phyloP scores from a whole-genome alignment of 805 yeast genomes.

The Citeromyces matritensis region DNA sequence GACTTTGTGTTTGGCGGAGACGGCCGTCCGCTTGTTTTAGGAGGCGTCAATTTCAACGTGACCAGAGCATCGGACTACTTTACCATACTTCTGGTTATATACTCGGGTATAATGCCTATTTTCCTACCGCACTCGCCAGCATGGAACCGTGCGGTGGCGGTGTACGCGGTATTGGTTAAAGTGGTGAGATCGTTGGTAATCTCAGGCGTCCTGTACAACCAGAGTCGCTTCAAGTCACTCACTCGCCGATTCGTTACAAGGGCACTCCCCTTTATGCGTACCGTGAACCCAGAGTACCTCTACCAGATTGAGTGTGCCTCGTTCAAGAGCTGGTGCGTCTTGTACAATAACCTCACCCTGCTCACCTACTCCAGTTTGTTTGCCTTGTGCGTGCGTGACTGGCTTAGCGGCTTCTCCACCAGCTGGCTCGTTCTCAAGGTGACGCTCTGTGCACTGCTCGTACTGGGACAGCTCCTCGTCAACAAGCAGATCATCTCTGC shows the following conservation, averaged over 20 bases:
- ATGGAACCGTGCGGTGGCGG: conserved; percentile 15
- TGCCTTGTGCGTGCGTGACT: conserved; percentile 5
- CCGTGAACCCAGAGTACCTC: conserved; percentile 8
- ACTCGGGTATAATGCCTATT: conserved; percentile 25
- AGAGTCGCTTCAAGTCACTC: conserved; percentile 45
- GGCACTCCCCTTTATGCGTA: conserved; percentile 42
- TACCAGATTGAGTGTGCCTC: conserved; percentile 17
- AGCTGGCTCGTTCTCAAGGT: conserved; percentile 33
- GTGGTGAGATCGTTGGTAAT: conserved; percentile 33
- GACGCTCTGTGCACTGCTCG: conserved; percentile 42
- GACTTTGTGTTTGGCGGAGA: conserved; percentile 5
- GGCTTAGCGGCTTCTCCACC: too few species aligned
- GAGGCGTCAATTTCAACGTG: conserved; percentile 39
- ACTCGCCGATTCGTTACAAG: conserved; percentile 49
- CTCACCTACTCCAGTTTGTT: conserved; percentile 5
- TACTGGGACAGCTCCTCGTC: conserved; percentile 53
- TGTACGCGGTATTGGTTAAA: conserved; percentile 24
- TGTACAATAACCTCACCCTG: conserved; percentile 20
- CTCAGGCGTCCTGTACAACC: conserved; percentile 35
- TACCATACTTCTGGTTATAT: conserved; percentile 25
- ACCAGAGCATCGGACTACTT: conserved; percentile 51
- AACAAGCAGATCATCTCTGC: conserved; percentile 52
- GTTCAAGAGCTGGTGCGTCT: conserved; percentile 56
- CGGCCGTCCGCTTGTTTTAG: conserved; percentile 32
- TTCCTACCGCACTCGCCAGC: conserved; percentile 13